A percentile compares a stretch with the other conserved stretches of the same genome.
phyloP scores from a whole-genome alignment of 202 grass and related monocot genomes.

The Setaria viridis region DNA sequence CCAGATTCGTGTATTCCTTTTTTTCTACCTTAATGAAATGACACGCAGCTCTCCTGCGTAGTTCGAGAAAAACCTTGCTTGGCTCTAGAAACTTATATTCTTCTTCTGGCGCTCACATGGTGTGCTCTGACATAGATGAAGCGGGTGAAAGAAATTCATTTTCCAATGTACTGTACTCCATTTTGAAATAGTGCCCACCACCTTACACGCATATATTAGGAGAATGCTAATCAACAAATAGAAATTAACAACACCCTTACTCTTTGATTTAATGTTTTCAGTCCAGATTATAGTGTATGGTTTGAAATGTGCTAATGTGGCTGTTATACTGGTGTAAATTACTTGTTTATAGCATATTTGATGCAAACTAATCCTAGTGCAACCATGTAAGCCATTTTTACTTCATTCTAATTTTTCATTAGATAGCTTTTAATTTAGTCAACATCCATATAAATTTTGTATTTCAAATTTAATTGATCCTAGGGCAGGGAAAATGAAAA shows the following conservation, averaged over 20 bases:
- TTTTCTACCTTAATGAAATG: too few relatives aligned
- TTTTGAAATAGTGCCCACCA: background rate
- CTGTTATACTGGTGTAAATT: background rate
- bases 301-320: background rate
- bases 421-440: background rate
- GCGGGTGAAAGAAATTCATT: background rate
- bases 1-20: too few relatives aligned
- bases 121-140: background rate
- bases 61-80: background rate
- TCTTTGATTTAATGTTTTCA: background rate
- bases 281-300: constrained; percentile 16
- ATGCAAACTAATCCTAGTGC: background rate
- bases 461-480: background rate
- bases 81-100: background rate
- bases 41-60: too few relatives aligned
- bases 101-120: background rate
- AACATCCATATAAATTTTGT: background rate
- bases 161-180: background rate
- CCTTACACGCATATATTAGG: background rate
- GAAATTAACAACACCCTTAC: background rate
- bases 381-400: background rate
- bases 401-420: background rate
- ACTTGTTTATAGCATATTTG: background rate
- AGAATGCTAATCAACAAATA: constrained; percentile 7
- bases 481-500: background rate